Base-by-base conservation (phyloP, 2,329 filamentous ascomycete genomes). In the Clarireedia monteithiana region DNA sequence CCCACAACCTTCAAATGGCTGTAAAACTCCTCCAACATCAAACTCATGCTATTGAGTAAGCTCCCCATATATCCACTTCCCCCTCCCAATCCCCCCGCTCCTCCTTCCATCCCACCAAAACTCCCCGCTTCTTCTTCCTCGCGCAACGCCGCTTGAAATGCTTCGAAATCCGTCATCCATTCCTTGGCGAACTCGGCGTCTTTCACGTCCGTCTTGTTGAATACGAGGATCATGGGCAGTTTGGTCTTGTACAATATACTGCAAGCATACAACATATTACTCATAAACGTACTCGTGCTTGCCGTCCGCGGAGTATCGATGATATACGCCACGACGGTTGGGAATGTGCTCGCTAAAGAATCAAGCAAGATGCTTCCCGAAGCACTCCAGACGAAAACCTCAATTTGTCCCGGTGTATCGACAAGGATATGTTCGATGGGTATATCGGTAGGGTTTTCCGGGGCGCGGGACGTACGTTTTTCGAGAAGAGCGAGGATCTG, bases 151-250 rank as follows among this genome's bases (percentile, higher is more conserved):
- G 83, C 83, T 70, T 97, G 94, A 74, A 99, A 99, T 0, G 88
- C 84, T 63, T 99, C 94, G 67, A 96, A 99, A 71, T 99, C 92
- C 5, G 91, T 95, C 94, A 99, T 99, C 94, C 95, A 99, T 69
- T 97, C 91, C 74, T 92, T 94, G 1, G 91, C 94, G 67, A 96
- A 96, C 26, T 82, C 81, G 0, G 91, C 89, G 66, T 95, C 88
- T 70, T 95, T 90, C 44, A 95, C 90, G 67, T 99, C 94, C 0
- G 91, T 96, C 76, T 99, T 99, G 78, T 99, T 99, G 79, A 99
- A 97, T 10, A 99, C 94, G 6, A 99, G 76, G 53, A 99, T 95
- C 94, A 99, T 99, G 24, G 94, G 94, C 0, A 99, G 78, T 70
- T 95, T 96, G 2, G 92, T 97, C 77, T 97, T 97, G 81, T 99